These are phyloP conservation scores for Microdochium nivale DNA, from an alignment of 2,329 filamentous ascomycete species.

Conservation along the genomic window DNA sequence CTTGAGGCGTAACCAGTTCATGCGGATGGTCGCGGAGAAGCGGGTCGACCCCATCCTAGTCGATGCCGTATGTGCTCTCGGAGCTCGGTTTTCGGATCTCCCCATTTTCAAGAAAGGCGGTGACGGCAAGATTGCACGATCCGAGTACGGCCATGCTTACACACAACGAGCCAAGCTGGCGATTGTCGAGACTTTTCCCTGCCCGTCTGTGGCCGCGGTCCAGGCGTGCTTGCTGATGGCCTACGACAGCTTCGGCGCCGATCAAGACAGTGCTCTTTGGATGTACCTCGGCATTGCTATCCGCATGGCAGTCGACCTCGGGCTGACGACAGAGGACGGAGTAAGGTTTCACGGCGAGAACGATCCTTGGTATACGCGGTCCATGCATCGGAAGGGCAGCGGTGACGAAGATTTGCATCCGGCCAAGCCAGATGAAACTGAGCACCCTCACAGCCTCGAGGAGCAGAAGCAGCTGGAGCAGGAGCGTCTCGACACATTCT, in stretches of 20 bases:
- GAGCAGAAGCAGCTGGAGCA: slow-evolving; percentile 64
- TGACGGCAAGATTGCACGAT: slow-evolving; percentile 40
- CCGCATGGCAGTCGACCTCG: slow-evolving; percentile 72
- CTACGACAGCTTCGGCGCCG: slow-evolving; percentile 82
- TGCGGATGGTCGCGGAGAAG: slow-evolving; percentile 71
- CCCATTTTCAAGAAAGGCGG: slow-evolving; percentile 41
- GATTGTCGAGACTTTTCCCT: slow-evolving; percentile 74
- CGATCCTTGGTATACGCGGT: slow-evolving; percentile 39
- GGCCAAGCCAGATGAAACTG: slow-evolving; percentile 30
- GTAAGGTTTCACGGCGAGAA: slow-evolving; percentile 51
- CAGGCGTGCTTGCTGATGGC: slow-evolving; percentile 78
- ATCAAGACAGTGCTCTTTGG: slow-evolving; percentile 84
- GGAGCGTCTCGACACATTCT: slow-evolving; percentile 80
- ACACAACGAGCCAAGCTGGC: slow-evolving; percentile 76
- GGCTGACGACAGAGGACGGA: slow-evolving; percentile 73
- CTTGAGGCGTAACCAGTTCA: slow-evolving; percentile 61
- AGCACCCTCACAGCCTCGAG: slow-evolving; percentile 30
- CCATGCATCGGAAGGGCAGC: slow-evolving; percentile 27
- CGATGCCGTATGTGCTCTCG: slow-evolving; percentile 75
- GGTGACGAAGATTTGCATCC: slow-evolving; percentile 14
- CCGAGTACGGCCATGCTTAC: slow-evolving; percentile 69
- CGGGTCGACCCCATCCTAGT: slow-evolving; percentile 76
- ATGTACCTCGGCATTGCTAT: slow-evolving; percentile 89
- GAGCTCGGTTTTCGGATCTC: slow-evolving; percentile 69
- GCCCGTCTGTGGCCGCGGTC: slow-evolving; percentile 73